Percentiles rank a stretch among this genome's conserved stretches.
Conservation (phyloP, 1,139 yeast genomes). For the Saccharomycopsis hybrid region DNA sequence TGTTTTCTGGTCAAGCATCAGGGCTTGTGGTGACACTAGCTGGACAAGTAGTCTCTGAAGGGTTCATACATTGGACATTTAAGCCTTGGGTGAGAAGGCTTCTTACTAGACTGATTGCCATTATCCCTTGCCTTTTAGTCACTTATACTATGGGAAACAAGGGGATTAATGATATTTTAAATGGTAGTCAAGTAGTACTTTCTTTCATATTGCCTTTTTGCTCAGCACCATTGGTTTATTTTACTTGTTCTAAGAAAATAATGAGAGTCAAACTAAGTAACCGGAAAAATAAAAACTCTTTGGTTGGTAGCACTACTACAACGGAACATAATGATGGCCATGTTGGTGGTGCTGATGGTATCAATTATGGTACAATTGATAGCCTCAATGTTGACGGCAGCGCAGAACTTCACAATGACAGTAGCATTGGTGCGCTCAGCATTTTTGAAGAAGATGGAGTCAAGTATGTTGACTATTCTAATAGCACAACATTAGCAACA, state of each 20-base stretch:
- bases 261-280: conserved; percentile 39
- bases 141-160: conserved; percentile 74
- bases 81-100: conserved; percentile 84
- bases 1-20: conserved; percentile 96
- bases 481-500: conserved; percentile 48
- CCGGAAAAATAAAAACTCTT: neutral
- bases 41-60: conserved; percentile 95
- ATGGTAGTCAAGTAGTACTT: conserved; percentile 82
- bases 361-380: too few relatives aligned
- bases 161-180: conserved; percentile 76
- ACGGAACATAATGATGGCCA: neutral
- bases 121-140: conserved; percentile 80
- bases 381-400: too few relatives aligned
- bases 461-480: conserved; percentile 52
- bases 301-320: conserved; percentile 3
- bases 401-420: too few relatives aligned
- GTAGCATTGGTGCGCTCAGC: conserved; percentile 5
- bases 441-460: neutral
- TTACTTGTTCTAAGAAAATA: conserved; percentile 65
- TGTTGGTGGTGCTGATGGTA: neutral
- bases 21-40: conserved; percentile 97
- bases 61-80: conserved; percentile 78
- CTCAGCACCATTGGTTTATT: conserved; percentile 81
- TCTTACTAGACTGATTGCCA: conserved; percentile 77
- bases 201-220: conserved; percentile 82